Base-by-base conservation (phyloP, 768 basidiomycete species). In the Amanita subjunquillea region DNA sequence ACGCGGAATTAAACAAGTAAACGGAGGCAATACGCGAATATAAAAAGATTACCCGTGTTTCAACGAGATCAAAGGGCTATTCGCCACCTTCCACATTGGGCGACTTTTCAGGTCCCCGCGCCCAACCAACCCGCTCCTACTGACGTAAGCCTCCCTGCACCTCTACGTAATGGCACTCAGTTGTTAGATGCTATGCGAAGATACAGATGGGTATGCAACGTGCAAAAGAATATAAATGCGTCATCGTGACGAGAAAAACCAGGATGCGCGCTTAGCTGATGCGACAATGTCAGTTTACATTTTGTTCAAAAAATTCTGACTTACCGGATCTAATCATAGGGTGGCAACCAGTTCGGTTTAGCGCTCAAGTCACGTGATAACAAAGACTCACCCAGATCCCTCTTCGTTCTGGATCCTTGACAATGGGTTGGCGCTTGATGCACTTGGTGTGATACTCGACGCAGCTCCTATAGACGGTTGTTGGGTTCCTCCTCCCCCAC, bases 191-290 rank as follows among this genome's bases (percentile, higher is more conserved):
- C 48, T 50, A 56, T 59, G 58, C 54, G 50, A 61, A 55, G 52
- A 57, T 57, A 60, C 53, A 58, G 29, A 23, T 32, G 39, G 52
- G 55, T 51, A 57, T 55, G 57, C 40, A 41, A 44, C n/a, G 17
- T 20, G 34, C 30, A 15, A 43, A 36, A 51, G 23, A 36, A 23
- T 50, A 56, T 52, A 57, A 51, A 51, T 22, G 58, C 55, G 39
- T 78, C 71, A 85, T 65, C 86, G 83, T 58, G 87, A 83, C 67
- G 85, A 87, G 76, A 92, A 92, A 71, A 92, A 92, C 90, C 90
- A 92, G 54, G 90, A 92, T 49, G 90, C 87, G 56, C 90, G 87
- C 72, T 92, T 92, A 58, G 87, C 88, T 89, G 34, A n/a, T 20
- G 9, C 34, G 10, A 15, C 13, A n/a, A n/a, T 23, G 17, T 54